Percentiles rank a stretch among this genome's conserved stretches.
phyloP scores from a whole-genome alignment of 495 filamentous ascomycete species.

The Platismatia glauca region DNA sequence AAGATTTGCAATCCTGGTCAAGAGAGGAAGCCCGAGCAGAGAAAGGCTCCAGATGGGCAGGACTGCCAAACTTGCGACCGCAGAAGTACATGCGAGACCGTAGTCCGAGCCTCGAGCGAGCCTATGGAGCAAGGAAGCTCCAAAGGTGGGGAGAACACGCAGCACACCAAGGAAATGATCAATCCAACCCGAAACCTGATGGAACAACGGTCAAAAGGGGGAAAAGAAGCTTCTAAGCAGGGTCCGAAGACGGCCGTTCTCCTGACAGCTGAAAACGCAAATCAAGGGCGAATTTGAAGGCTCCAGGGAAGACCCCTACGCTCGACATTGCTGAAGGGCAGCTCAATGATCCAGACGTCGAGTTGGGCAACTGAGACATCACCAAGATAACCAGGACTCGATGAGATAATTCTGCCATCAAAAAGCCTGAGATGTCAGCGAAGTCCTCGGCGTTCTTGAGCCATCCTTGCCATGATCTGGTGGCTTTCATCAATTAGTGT shows the following conservation, averaged over 20 bases:
- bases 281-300: background rate
- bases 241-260: background rate
- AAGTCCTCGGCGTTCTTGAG: no score
- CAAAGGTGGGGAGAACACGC: background rate
- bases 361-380: background rate
- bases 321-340: background rate
- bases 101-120: background rate
- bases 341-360: background rate
- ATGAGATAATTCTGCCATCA: background rate
- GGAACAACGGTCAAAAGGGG: background rate
- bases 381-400: background rate
- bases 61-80: background rate
- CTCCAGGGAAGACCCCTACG: background rate
- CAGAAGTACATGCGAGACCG: background rate
- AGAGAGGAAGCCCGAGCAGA: background rate
- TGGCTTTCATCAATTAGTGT: no score
- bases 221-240: no score
- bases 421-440: background rate
- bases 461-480: no score
- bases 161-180: background rate
- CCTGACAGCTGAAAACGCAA: background rate
- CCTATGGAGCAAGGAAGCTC: background rate
- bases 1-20: background rate
- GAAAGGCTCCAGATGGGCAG: background rate
- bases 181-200: background rate